Conservation (phyloP, 2,329 filamentous ascomycete species). For the Talaromyces amestolkiae region DNA sequence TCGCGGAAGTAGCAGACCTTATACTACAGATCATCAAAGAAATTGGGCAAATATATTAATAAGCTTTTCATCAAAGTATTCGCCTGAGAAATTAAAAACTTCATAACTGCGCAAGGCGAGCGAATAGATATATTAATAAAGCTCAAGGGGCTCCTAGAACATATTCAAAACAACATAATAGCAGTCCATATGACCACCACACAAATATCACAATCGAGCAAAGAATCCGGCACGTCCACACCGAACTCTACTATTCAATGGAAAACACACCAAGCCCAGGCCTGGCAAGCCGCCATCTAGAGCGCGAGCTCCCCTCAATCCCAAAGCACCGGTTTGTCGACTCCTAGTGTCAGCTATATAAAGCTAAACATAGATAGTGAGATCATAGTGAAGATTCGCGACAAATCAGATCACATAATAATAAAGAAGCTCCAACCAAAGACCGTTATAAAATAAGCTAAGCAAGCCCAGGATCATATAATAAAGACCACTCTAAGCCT, state of each 20-base stretch:
- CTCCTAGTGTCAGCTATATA: neutral
- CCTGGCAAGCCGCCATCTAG: neutral
- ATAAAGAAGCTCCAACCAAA: neutral
- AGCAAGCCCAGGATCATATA: neutral
- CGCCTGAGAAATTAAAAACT: neutral
- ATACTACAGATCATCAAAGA: neutral
- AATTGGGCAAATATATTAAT: neutral
- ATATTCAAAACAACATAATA: rapidly evolving
- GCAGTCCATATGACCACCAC: neutral
- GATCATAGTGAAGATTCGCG: neutral
- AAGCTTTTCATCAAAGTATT: neutral
- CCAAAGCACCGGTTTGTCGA: neutral
- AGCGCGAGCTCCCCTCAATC: neutral
- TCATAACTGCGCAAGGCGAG: neutral
- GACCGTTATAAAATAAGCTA: neutral
- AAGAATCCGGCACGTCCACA: neutral
- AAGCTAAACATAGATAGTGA: neutral
- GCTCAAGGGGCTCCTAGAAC: neutral
- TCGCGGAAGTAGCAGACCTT: neutral
- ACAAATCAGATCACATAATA: neutral
- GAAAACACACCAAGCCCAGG: neutral
- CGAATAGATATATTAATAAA: neutral
- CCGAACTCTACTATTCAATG: neutral
- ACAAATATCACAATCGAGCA: neutral
- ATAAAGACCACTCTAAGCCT: neutral